Evolutionary conservation across 768 basidiomycete genomes (phyloP).

Genomic region (Sarcodon sp.): DNA sequence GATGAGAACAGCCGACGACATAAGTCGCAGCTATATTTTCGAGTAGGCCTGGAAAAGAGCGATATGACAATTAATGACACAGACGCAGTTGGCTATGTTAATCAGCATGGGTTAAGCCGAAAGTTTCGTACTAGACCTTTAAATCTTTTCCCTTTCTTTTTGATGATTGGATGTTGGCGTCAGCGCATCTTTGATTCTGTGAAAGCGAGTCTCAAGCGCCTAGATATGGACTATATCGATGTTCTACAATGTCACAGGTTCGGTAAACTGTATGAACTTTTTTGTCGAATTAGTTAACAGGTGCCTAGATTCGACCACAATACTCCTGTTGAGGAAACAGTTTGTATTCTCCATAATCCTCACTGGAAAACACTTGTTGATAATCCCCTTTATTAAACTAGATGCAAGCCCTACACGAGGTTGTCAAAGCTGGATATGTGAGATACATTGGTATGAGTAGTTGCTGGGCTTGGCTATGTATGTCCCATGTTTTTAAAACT

Average conservation of each 20-base stretch:
- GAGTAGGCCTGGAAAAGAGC: not conserved
- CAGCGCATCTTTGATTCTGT: constrained; percentile 44
- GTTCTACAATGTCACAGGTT: constrained; percentile 40
- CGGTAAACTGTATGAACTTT: not conserved
- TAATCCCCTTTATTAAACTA: not conserved
- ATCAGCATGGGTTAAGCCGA: constrained; percentile 17
- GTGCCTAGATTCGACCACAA: constrained; percentile 8
- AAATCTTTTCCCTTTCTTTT: no score
- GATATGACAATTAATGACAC: not conserved
- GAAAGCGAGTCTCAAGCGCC: constrained; percentile 42
- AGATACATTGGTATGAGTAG: constrained; percentile 23
- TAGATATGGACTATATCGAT: constrained; percentile 66
- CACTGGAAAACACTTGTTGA: no score
- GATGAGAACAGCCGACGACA: not conserved
- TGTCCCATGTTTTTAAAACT: not conserved
- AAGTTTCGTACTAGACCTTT: constrained; percentile 16
- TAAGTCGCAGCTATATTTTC: not conserved
- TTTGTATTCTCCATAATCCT: not conserved
- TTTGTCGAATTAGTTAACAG: not conserved
- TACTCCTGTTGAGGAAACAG: constrained; percentile 24
- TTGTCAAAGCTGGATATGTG: constrained; percentile 25
- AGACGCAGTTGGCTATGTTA: constrained; percentile 16
- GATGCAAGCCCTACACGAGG: constrained; percentile 31
- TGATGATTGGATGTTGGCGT: not conserved
- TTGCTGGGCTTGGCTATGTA: constrained; percentile 19